These are phyloP conservation scores for Xylaria acuta DNA, from an alignment of 495 filamentous ascomycete genomes.

Conservation along the genomic window DNA sequence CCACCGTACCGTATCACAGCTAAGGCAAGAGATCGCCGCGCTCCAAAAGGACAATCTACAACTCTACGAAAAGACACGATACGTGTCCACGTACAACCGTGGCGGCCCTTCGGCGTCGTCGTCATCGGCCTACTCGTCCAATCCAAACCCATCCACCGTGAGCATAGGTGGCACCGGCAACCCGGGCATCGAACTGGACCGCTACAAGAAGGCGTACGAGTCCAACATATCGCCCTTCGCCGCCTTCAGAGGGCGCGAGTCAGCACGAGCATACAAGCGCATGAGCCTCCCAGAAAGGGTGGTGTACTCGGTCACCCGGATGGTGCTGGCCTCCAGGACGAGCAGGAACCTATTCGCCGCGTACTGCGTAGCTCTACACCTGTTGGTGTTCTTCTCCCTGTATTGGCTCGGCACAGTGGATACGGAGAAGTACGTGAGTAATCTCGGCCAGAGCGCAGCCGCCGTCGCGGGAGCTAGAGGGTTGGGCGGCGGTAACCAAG, in stretches of 20 bases:
- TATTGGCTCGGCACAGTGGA: slow-evolving; percentile 76
- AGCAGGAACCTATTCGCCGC: slow-evolving; percentile 95
- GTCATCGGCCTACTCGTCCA: slow-evolving; percentile 71
- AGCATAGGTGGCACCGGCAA: slow-evolving; percentile 56
- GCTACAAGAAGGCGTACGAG: slow-evolving; percentile 94
- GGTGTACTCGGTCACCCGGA: slow-evolving; percentile 87
- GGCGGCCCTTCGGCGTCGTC: slow-evolving; percentile 65
- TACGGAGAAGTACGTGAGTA: slow-evolving; percentile 45
- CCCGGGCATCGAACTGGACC: slow-evolving; percentile 74
- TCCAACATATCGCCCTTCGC: slow-evolving; percentile 94
- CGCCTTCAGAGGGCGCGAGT: slow-evolving; percentile 90
- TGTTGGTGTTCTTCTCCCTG: slow-evolving; percentile 83
- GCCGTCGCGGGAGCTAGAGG: slow-evolving; percentile 41
- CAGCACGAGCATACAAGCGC: slow-evolving; percentile 87
- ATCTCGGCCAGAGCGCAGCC: slow-evolving; percentile 42
- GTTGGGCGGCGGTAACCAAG: slow-evolving; percentile 29
- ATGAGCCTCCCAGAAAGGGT: slow-evolving; percentile 91
- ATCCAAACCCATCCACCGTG: slow-evolving; percentile 75
- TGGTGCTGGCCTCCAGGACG: slow-evolving; percentile 87
- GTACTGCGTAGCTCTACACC: slow-evolving; percentile 88
- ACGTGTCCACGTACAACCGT: slow-evolving; percentile 89
- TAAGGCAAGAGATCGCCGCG: slow-evolving; percentile 88
- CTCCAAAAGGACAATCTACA: slow-evolving; percentile 96
- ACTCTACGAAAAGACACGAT: slow-evolving; percentile 97
- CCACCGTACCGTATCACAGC: slow-evolving; percentile 80